Evolutionary conservation across 148 eudicot species (phyloP), one percentile per base, ranked within the genome.

Genomic region (Silene uniflora): DNA sequence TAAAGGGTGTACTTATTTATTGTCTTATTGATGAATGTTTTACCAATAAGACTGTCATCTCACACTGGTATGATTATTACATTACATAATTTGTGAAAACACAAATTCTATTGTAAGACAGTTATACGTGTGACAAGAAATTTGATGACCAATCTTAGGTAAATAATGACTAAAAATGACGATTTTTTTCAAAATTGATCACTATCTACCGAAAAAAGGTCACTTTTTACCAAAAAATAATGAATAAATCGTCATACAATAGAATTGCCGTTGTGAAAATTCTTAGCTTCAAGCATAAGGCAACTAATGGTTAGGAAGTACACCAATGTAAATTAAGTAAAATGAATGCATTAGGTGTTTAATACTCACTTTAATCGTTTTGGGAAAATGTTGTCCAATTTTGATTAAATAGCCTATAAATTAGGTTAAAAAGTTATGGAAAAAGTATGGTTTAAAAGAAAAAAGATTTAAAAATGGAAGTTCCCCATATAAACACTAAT

Each of bases 281-380:
- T 63, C 83, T 65, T 80, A 65, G 76, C 83, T 80, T 80, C 62
- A 71, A 46, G 10, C 32, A 76, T 49, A 80, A 80, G 79, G 76
- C 76, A 80, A 75, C 65, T 69, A 3, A 21, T 19, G 27, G 3
- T 39, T 42, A 67, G n/a, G 12, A 67, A 67, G 25, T 47, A 67
- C 58, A 19, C 0, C 13, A 61, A 24, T 21, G 22, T 16, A 8
- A 46, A 22, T 52, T 1, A 32, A 49, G 72, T 70, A 70, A 42
- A 42, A 47, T 55, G 25, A 79, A 69, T 69, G 70, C 75, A 35
- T 13, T 5, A 46, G 12, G 60, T 61, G 63, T 65, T 12, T 67
- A 68, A 39, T 60, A 24, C 8, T 14, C 17, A 44, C 54, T n/a
- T 75, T 79, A 52, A 49, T 39, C 24, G 29, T 80, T 75, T 80